These are phyloP conservation scores for Fusarium oxysporum DNA, from an alignment of 2,329 filamentous ascomycete species.

Conservation along the genomic window DNA sequence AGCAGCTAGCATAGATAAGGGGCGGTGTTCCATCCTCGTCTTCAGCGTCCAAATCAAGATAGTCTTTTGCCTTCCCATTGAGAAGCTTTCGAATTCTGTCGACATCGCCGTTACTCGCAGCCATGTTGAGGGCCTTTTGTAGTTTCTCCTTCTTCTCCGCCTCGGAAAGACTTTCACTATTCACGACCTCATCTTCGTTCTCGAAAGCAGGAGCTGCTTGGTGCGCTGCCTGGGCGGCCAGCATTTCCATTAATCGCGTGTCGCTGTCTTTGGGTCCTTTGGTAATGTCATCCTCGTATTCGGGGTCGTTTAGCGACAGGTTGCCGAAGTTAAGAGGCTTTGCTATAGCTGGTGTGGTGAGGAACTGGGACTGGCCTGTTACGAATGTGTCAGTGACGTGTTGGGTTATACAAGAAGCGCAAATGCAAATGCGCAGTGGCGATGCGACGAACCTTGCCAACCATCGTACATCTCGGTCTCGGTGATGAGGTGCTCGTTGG, in stretches of 20 bases:
- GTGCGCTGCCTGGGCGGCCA: slow-evolving; percentile 89
- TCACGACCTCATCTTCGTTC: slow-evolving; percentile 82
- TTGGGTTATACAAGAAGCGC: slow-evolving; percentile 32
- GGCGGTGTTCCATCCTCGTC: slow-evolving; percentile 98
- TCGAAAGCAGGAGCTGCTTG: slow-evolving; percentile 77
- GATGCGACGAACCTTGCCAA: slow-evolving; percentile 80
- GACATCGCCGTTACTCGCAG: slow-evolving; percentile 94
- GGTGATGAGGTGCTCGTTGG: slow-evolving; percentile 69
- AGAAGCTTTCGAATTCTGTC: slow-evolving; percentile 82
- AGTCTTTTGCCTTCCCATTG: slow-evolving; percentile 76
- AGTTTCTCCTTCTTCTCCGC: slow-evolving; percentile 83
- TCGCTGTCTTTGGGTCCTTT: slow-evolving; percentile 79
- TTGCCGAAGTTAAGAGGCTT: slow-evolving; percentile 86
- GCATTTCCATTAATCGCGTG: slow-evolving; percentile 91
- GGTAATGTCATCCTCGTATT: slow-evolving; percentile 72
- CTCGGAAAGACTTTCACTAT: slow-evolving; percentile 78
- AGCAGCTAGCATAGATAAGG: slow-evolving; percentile 97
- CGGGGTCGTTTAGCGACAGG: slow-evolving; percentile 83
- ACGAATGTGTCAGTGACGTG: slow-evolving; percentile 43
- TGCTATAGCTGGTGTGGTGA: slow-evolving; percentile 85
- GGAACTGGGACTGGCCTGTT: slow-evolving; percentile 92
- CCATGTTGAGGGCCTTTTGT: slow-evolving; percentile 92
- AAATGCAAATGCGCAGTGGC: slow-evolving; percentile 19
- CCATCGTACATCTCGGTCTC: slow-evolving; percentile 99
- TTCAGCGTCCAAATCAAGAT: slow-evolving; percentile 85